Percentiles rank a stretch among this genome's conserved stretches.
Evolutionary conservation across 2,329 filamentous ascomycete species (phyloP).

Genomic region (Alternaria angustiovoidea): DNA sequence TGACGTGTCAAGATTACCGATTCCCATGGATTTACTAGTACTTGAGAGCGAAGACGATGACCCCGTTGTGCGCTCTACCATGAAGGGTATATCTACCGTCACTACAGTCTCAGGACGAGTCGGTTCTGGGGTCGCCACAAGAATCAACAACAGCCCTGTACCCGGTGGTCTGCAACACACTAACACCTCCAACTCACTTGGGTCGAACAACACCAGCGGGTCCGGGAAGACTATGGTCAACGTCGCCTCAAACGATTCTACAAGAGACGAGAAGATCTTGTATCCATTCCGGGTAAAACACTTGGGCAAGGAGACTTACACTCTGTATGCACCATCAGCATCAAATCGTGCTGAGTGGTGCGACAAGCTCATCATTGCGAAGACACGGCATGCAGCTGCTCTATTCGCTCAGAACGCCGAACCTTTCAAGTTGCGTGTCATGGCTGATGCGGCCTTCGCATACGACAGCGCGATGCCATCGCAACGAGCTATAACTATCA

Average conservation of each 20-base stretch:
- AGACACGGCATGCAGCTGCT: conserved; percentile 89
- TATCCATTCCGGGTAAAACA: conserved; percentile 98
- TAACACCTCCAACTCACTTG: conserved; percentile 69
- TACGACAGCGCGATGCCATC: conserved; percentile 69
- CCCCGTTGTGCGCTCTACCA: conserved; percentile 79
- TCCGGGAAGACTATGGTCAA: conserved; percentile 61
- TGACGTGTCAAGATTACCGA: conserved; percentile 93
- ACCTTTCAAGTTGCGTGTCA: conserved; percentile 88
- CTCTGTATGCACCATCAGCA: conserved; percentile 80
- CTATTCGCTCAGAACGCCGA: conserved; percentile 93
- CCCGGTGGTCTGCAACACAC: conserved; percentile 69
- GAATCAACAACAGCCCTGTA: conserved; percentile 53
- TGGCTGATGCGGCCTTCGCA: conserved; percentile 90
- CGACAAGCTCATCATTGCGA: conserved; percentile 90
- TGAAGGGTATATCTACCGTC: conserved; percentile 73
- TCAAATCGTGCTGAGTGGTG: conserved; percentile 88
- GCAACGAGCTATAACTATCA: conserved; percentile 76
- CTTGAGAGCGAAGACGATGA: conserved; percentile 93
- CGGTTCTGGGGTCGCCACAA: conserved; percentile 62
- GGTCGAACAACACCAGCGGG: conserved; percentile 56
- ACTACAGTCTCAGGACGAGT: conserved; percentile 55
- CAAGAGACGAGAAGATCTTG: conserved; percentile 77
- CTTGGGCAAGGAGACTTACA: conserved; percentile 91
- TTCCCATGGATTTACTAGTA: conserved; percentile 94
- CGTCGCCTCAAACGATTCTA: conserved; percentile 58